Base-by-base conservation (phyloP, 2,329 filamentous ascomycete genomes). In the Epichloe gansuensis region DNA sequence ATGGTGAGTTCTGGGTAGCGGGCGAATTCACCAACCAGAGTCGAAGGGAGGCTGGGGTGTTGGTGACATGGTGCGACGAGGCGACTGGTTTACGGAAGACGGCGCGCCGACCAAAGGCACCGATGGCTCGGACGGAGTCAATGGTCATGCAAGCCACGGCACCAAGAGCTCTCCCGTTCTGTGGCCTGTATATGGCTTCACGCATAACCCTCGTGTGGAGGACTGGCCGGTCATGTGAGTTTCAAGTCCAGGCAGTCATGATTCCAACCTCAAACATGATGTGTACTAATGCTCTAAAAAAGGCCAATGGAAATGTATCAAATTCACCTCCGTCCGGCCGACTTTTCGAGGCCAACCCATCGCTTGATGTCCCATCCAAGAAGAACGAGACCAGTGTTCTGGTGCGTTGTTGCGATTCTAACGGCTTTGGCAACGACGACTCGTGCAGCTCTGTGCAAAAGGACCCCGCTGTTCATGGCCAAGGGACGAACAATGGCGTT, bases 11-110 rank as follows among this genome's bases (percentile, higher is more conserved):
- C 13, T 77, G 69, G 68, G 75, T 73, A 1, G 74, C 72, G 3
- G 75, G 75, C 7, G 71, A 75, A 58, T 77, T 71, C 50, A 76
- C 74, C 3, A 77, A 77, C 54, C 74, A 77, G 64, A 74, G 73
- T 54, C 64, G 61, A 2, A 61, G 58, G 41, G 74, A 70, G 54
- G 61, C 57, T 13, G 72, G 69, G 75, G 75, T 4, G 72, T 76
- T 9, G 63, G 64, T 46, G 70, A 69, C 53, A 76, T 76, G 73
- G 68, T 73, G 2, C 63, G 65, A 56, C 63, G 75, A 31, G 70
- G 70, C 0, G 74, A 76, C 52, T 72, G 70, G 69, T 75, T 76
- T 50, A 66, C 63, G 5, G 64, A 67, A 6, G 62, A 60, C 21
- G 56, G 55, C n/a, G 51, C 46, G 13, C 54, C 50, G 21, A 55